phyloP scores from a whole-genome alignment of 2,329 filamentous ascomycete species.

The Metarhizium guizhouense region DNA sequence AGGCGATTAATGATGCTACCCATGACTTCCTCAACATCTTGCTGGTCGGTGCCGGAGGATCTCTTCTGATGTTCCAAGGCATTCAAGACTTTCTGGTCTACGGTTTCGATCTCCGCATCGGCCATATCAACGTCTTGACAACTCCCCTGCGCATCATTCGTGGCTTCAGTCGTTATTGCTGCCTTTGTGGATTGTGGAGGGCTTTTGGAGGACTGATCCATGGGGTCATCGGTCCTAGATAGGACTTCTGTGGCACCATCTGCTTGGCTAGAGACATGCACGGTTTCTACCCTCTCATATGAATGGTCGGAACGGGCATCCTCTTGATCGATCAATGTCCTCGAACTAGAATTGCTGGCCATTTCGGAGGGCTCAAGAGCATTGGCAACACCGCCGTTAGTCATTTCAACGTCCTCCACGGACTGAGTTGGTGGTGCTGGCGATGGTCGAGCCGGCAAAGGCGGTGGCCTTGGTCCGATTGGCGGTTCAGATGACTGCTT shows the following conservation, averaged over 20 bases:
- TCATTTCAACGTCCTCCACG: constrained; percentile 24
- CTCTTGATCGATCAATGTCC: constrained; percentile 39
- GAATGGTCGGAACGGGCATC: constrained; percentile 28
- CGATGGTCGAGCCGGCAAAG: constrained; percentile 40
- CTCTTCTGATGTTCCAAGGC: constrained; percentile 37
- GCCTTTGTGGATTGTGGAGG: neutral
- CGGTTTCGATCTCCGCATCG: constrained; percentile 23
- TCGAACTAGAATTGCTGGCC: constrained; percentile 40
- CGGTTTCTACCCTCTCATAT: constrained; percentile 23
- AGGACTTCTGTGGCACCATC: constrained; percentile 6
- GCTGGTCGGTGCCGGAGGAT: constrained; percentile 57
- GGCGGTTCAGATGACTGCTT: constrained; percentile 18
- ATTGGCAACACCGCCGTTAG: constrained; percentile 22
- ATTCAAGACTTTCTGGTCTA: constrained; percentile 37
- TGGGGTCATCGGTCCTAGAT: neutral
- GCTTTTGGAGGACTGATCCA: neutral
- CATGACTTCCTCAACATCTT: constrained; percentile 95
- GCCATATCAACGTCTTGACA: constrained; percentile 19
- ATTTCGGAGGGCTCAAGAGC: constrained; percentile 25
- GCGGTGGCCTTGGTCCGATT: constrained; percentile 29
- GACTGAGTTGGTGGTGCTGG: constrained; percentile 25
- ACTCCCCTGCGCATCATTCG: neutral
- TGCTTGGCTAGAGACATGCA: constrained; percentile 7
- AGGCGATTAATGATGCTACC: constrained; percentile 84
- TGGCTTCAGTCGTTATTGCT: neutral